These are phyloP conservation scores for Colletotrichum plurivorum DNA, from an alignment of 2,329 filamentous ascomycete genomes.

Conservation along the genomic window DNA sequence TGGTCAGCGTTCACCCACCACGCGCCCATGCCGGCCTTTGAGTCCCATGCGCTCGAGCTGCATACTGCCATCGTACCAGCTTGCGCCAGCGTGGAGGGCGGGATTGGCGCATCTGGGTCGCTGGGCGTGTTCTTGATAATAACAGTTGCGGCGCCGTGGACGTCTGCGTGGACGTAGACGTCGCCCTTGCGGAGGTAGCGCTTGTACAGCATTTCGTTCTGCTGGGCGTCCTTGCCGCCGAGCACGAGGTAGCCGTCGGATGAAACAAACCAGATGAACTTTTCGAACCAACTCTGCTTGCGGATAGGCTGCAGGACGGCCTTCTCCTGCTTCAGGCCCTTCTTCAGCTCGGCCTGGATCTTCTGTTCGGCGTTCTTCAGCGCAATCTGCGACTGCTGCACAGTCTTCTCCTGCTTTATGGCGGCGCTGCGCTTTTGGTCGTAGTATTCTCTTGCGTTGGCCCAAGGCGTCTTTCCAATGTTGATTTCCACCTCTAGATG, in stretches of 20 bases:
- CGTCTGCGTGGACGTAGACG: conserved; percentile 90
- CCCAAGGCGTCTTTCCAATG: conserved; percentile 85
- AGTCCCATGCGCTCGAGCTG: conserved; percentile 93
- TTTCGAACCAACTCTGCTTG: conserved; percentile 94
- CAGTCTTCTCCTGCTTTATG: conserved; percentile 88
- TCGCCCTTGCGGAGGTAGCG: conserved; percentile 90
- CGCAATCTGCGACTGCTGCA: conserved; percentile 84
- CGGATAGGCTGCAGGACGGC: conserved; percentile 86
- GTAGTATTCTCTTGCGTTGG: conserved; percentile 93
- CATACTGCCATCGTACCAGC: conserved; percentile 89
- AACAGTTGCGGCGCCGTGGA: conserved; percentile 86
- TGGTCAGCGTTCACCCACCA: conserved; percentile 96
- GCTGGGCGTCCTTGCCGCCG: conserved; percentile 88
- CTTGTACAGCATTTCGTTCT: conserved; percentile 93
- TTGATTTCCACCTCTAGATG: conserved; percentile 86
- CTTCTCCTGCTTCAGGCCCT: conserved; percentile 92
- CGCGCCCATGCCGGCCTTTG: conserved; percentile 93
- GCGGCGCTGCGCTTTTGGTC: conserved; percentile 88
- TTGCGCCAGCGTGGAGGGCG: conserved; percentile 91
- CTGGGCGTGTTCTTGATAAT: conserved; percentile 90
- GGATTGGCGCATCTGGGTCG: conserved; percentile 86
- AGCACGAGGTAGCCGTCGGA: conserved; percentile 95
- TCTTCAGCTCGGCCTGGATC: conserved; percentile 87
- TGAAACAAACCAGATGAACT: conserved; percentile 95
- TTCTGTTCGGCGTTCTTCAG: conserved; percentile 93